Evolutionary conservation across 768 basidiomycete genomes (phyloP).

Genomic region (Cyclocybe cylindracea): DNA sequence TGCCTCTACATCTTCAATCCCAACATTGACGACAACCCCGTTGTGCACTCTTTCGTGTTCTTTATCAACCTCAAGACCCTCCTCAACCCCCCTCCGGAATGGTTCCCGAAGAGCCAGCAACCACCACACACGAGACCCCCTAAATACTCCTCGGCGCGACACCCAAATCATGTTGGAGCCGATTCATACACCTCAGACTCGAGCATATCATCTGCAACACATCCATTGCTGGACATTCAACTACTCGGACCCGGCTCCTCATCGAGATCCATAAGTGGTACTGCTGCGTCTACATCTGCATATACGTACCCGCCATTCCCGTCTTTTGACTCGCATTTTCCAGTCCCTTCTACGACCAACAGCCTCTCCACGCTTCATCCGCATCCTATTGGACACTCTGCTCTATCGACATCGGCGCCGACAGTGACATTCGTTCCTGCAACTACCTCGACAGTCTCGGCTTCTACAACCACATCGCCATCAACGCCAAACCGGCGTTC

Average conservation of each 20-base stretch:
- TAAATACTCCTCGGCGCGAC: neutral
- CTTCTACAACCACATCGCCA: neutral
- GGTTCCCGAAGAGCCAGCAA: slow-evolving; percentile 15
- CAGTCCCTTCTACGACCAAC: neutral
- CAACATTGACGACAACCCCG: slow-evolving; percentile 33
- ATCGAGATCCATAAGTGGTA: neutral
- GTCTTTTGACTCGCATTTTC: slow-evolving; percentile 19
- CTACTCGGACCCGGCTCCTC: neutral
- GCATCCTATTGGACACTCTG: neutral
- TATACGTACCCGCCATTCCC: slow-evolving; percentile 28
- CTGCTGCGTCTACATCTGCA: neutral
- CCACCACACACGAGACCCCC: neutral
- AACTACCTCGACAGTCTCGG: neutral
- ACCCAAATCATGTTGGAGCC: too few relatives aligned
- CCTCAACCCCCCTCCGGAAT: slow-evolving; percentile 29
- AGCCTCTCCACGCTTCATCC: neutral
- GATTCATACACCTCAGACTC: neutral
- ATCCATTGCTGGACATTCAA: neutral
- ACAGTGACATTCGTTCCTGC: neutral
- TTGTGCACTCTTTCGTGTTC: slow-evolving; percentile 50
- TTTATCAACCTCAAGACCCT: slow-evolving; percentile 48
- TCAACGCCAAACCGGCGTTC: neutral
- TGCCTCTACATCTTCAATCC: slow-evolving; percentile 49
- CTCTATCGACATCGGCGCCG: neutral
- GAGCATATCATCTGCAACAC: neutral